Evolutionary conservation across 805 yeast species (phyloP), one percentile per base, ranked within the genome.

Genomic region (Kluyveromyces nonfermentans): DNA sequence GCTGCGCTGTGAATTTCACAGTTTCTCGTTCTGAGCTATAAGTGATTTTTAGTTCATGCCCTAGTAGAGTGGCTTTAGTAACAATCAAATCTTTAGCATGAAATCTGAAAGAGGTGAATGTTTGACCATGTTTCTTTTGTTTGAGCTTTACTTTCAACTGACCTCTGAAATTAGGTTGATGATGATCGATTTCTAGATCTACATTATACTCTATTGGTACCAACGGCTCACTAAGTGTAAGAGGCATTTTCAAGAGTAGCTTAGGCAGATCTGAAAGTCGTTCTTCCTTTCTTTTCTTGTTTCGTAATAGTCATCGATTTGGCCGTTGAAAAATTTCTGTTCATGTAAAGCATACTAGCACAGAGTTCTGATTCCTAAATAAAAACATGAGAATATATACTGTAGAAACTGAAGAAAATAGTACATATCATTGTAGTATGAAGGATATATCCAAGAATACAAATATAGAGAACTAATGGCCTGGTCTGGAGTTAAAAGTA

Each of bases 91-190:
- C 65, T 22, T 62, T 62, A 25, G 65, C 55, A 31, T 60, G 56
- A 5, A 58, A 45, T 19, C 42, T 48, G 33, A 59, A 48, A 16
- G 28, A 20, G 18, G 46, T 35, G 8, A 44, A 28, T 16, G 22
- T 42, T 40, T 36, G 42, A 7, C 6, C 45, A 35, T 41, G 37
- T 32, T 16, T 16, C 19, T 35, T 44, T 7, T 25, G 30, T 32
- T 25, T 43, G 33, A 43, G 30, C 10, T 32, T 46, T 44, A 52
- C 50, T 18, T 4, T 46, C 25, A 39, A 50, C 15, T 49, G 35
- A 28, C 80, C 80, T 14, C 55, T 61, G 56, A 76, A 76, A 52
- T 73, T 75, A 8, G 75, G 65, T 57, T 71, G 72, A 15, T 51
- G 44, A 43, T 71, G 77, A 55, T 67, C 68, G 33, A 76, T 51